Conservation (phyloP, 306 rosid genomes). For the Castanea mollissima region DNA sequence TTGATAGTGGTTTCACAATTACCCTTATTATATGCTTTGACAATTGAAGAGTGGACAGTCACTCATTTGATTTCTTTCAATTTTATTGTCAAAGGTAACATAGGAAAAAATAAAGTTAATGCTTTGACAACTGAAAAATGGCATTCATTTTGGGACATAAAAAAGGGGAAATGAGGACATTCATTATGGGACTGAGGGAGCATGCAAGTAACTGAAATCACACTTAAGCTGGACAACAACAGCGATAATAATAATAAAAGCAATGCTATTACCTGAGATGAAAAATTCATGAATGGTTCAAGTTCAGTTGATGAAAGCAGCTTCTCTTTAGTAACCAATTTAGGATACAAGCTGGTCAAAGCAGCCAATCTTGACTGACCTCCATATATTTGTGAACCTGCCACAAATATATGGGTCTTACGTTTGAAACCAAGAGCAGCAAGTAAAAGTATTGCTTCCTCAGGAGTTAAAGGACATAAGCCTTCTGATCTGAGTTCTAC, state of each 20-base stretch:
- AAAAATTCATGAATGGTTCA: conserved; percentile 73
- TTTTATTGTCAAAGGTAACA: too few relatives aligned
- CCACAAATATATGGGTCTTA: conserved; percentile 75
- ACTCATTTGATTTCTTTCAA: neutral
- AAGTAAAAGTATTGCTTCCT: conserved; percentile 93
- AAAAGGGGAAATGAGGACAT: neutral
- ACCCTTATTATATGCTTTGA: neutral
- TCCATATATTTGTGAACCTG: conserved; percentile 92
- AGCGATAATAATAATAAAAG: neutral
- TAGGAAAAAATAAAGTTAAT: neutral
- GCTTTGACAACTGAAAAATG: neutral
- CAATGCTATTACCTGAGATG: conserved; percentile 73
- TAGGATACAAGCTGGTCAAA: conserved; percentile 82
- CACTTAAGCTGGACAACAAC: conserved; percentile 13
- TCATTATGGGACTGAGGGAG: too few relatives aligned
- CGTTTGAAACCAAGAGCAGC: conserved; percentile 96
- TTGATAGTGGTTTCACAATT: neutral
- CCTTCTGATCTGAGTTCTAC: conserved; percentile 85
- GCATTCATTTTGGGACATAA: neutral
- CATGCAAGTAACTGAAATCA: neutral
- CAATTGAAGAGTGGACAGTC: neutral
- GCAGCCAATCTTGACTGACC: conserved; percentile 74
- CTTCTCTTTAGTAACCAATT: conserved; percentile 90
- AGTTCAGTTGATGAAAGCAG: conserved; percentile 74
- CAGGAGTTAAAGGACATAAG: conserved; percentile 88